Percentiles rank a stretch among this genome's conserved stretches.
phyloP scores from a whole-genome alignment of 108 stramenopile species.

The Asterionellopsis glacialis region DNA sequence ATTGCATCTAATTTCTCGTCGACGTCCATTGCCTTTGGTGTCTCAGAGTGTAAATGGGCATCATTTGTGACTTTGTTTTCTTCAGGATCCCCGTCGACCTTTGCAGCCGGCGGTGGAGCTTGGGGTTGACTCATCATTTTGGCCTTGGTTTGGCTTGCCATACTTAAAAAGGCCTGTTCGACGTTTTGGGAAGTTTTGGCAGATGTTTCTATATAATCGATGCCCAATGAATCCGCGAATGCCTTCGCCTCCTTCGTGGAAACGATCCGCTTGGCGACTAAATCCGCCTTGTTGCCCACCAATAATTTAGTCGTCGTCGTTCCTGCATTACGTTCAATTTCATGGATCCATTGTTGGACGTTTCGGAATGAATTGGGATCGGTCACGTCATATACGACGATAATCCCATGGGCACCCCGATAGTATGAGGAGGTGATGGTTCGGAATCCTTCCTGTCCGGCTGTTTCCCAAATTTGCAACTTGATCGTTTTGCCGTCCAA shows the following conservation, averaged over 20 bases:
- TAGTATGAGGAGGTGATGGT: conserved; percentile 96
- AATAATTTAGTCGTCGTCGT: conserved; percentile 99
- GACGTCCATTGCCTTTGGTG: too few relatives aligned
- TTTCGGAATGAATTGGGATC: conserved; percentile 95
- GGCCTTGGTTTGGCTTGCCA: conserved; percentile 98
- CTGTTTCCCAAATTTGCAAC: conserved; percentile 88
- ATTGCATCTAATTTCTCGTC: too few relatives aligned
- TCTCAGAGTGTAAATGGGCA: too few relatives aligned
- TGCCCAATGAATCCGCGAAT: conserved; percentile 95
- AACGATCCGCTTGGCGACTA: conserved; percentile 91
- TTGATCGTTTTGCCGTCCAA: conserved; percentile 98
- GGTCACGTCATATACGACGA: conserved; percentile 96
- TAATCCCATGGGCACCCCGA: conserved; percentile 97
- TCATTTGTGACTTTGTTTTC: too few relatives aligned
- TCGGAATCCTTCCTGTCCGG: conserved; percentile 95
- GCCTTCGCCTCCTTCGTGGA: conserved; percentile 95
- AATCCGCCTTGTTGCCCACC: conserved; percentile 99
- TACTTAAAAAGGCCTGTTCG: conserved; percentile 98
- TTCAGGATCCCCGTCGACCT: too few relatives aligned
- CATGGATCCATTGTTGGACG: conserved; percentile 99
- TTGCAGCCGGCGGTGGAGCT: too few relatives aligned
- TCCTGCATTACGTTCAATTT: conserved; percentile 99
- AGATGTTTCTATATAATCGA: conserved; percentile 98
- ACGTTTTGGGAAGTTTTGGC: conserved; percentile 98
- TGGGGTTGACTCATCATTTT: conserved; percentile 95